Percentiles rank a stretch among this genome's conserved stretches.
Conservation (phyloP, 306 rosid species). For the Quercus mongolica region DNA sequence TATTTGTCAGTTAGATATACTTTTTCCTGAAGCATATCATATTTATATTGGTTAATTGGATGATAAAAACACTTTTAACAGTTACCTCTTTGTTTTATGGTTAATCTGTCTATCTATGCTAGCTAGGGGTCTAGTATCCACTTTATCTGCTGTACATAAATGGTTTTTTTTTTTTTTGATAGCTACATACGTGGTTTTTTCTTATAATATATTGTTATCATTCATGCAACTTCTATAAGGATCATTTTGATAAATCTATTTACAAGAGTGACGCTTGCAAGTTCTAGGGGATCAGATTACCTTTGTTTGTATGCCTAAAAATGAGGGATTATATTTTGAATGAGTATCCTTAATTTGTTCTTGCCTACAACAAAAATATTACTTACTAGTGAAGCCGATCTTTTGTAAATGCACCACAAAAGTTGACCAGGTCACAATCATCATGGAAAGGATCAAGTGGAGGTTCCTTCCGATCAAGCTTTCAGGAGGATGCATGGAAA, state of each 20-base stretch:
- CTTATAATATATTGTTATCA: neutral
- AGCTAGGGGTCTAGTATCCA: neutral
- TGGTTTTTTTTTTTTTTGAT: too few relatives aligned
- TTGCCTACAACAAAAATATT: neutral
- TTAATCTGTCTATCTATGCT: neutral
- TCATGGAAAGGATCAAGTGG: constrained; percentile 57
- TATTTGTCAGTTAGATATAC: neutral
- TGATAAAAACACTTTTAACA: neutral
- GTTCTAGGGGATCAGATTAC: neutral
- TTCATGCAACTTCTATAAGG: neutral
- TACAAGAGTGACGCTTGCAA: neutral
- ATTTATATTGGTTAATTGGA: neutral
- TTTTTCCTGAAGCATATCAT: neutral
- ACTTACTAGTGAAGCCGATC: constrained; percentile 29
- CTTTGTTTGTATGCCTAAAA: too few relatives aligned
- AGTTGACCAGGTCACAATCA: constrained; percentile 60
- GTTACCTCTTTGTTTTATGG: neutral
- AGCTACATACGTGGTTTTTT: too few relatives aligned
- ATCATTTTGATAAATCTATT: neutral
- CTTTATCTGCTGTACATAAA: neutral
- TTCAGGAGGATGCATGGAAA: constrained; percentile 92
- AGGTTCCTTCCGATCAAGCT: constrained; percentile 56
- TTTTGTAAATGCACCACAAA: constrained; percentile 30
- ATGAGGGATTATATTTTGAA: neutral
- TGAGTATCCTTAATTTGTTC: neutral